Evolutionary conservation across 2,329 filamentous ascomycete genomes (phyloP).

Genomic region (Exophiala phaeomuriformis): DNA sequence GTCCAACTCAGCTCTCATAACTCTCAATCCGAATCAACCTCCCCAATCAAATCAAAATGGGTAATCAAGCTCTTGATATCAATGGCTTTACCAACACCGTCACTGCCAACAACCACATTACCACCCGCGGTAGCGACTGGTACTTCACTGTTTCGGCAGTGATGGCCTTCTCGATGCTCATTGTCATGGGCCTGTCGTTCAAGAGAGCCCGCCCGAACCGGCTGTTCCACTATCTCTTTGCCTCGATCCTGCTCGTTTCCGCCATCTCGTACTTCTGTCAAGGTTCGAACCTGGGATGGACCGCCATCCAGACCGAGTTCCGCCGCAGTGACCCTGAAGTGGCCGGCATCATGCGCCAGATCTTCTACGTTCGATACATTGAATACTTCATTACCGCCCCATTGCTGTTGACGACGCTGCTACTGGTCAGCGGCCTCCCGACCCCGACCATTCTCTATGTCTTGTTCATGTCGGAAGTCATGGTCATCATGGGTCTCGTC

Average conservation of each 20-base stretch:
- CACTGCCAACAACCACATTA: constrained; percentile 28
- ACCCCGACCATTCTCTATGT: constrained; percentile 58
- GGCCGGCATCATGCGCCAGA: constrained; percentile 49
- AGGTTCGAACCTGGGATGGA: constrained; percentile 59
- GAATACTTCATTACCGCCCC: constrained; percentile 60
- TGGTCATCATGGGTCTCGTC: constrained; percentile 61
- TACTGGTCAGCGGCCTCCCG: constrained; percentile 58
- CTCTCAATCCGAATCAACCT: neutral
- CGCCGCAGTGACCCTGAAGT: constrained; percentile 40
- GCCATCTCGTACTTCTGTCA: constrained; percentile 60
- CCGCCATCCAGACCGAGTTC: constrained; percentile 57
- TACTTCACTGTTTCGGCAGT: constrained; percentile 24
- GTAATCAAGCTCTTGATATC: constrained; percentile 22
- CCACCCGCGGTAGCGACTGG: constrained; percentile 25
- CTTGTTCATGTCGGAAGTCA: constrained; percentile 56
- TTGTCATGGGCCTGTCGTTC: constrained; percentile 24
- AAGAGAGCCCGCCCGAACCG: constrained; percentile 19
- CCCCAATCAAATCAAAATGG: constrained; percentile 10
- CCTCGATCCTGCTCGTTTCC: constrained; percentile 25
- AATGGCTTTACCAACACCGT: constrained; percentile 28
- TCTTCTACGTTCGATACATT: constrained; percentile 62
- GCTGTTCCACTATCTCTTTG: constrained; percentile 26
- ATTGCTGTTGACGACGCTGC: constrained; percentile 54
- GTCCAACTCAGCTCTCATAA: neutral
- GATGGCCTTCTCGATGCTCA: constrained; percentile 20